Evolutionary conservation across 352 stramenopile species (phyloP).

Genomic region (Globisporangium sylvaticum): DNA sequence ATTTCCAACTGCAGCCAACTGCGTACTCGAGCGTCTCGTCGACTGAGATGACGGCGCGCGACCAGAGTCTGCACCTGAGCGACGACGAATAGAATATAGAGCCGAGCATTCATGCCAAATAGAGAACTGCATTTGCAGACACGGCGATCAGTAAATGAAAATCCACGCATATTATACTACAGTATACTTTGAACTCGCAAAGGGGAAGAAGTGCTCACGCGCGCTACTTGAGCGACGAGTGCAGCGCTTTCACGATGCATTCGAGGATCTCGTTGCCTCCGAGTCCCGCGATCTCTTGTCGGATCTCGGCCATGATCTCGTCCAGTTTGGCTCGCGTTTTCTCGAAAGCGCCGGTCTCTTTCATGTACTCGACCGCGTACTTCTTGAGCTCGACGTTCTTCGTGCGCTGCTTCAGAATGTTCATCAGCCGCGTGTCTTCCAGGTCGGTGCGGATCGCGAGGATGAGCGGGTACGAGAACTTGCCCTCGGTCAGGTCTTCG

Average conservation of each 20-base stretch:
- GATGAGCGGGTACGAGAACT: constrained; percentile 93
- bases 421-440: constrained; percentile 88
- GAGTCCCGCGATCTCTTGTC: constrained; percentile 38
- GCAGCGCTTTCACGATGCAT: constrained; percentile 47
- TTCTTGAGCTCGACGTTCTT: constrained; percentile 94
- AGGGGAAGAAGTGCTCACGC: too few relatives aligned
- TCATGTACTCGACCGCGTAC: constrained; percentile 89
- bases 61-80: constrained; percentile 18
- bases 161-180: not conserved
- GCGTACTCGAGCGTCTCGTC: constrained; percentile 21
- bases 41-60: constrained; percentile 26
- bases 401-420: constrained; percentile 96
- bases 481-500: constrained; percentile 97
- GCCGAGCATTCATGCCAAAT: not conserved
- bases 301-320: constrained; percentile 40
- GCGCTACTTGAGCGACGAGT: constrained; percentile 42
- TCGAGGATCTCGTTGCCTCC: constrained; percentile 60
- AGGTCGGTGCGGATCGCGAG: constrained; percentile 64
- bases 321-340: constrained; percentile 62
- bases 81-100: constrained; percentile 22
- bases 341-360: constrained; percentile 54
- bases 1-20: constrained; percentile 29
- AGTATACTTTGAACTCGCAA: not conserved
- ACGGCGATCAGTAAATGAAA: not conserved
- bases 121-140: not conserved